phyloP scores from a whole-genome alignment of 257 asterid genomes.

The Anisodus tanguticus region DNA sequence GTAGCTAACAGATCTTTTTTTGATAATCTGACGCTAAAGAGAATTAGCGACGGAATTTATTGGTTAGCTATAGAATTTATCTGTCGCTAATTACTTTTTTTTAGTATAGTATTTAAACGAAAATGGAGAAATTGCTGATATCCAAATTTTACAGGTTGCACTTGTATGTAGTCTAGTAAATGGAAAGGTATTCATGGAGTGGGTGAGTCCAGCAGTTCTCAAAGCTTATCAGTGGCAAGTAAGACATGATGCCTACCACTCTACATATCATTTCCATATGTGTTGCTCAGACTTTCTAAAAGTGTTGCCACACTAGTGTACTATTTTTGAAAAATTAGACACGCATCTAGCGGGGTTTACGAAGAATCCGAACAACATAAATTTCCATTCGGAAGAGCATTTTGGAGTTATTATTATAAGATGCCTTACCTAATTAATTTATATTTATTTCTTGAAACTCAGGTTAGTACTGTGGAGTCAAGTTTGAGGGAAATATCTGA shows the following conservation, averaged over 20 bases:
- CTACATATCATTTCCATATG: no score
- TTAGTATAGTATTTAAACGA: background rate
- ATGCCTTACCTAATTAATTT: background rate
- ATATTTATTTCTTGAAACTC: slow-evolving; percentile 25
- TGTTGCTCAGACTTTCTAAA: background rate
- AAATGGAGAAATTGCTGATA: background rate
- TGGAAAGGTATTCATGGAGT: slow-evolving; percentile 95
- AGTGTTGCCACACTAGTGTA: no score
- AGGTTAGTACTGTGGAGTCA: slow-evolving; percentile 75
- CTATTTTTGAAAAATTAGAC: background rate
- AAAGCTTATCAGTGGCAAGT: slow-evolving; percentile 98
- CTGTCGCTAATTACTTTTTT: no score
- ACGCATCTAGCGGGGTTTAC: background rate
- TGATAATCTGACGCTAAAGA: no score
- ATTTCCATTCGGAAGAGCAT: background rate
- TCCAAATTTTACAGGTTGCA: slow-evolving; percentile 66
- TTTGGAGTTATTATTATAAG: background rate
- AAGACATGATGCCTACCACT: slow-evolving; percentile 23
- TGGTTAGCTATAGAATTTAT: no score
- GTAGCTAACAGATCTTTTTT: no score
- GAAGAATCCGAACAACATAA: no score
- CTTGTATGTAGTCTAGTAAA: slow-evolving; percentile 76
- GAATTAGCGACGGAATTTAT: no score
- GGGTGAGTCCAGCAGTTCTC: slow-evolving; percentile 96
- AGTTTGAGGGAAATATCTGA: slow-evolving; percentile 76